Percentiles rank a stretch among this genome's conserved stretches.
Evolutionary conservation across 768 basidiomycete species (phyloP).

Genomic region (Exidia glandulosa): DNA sequence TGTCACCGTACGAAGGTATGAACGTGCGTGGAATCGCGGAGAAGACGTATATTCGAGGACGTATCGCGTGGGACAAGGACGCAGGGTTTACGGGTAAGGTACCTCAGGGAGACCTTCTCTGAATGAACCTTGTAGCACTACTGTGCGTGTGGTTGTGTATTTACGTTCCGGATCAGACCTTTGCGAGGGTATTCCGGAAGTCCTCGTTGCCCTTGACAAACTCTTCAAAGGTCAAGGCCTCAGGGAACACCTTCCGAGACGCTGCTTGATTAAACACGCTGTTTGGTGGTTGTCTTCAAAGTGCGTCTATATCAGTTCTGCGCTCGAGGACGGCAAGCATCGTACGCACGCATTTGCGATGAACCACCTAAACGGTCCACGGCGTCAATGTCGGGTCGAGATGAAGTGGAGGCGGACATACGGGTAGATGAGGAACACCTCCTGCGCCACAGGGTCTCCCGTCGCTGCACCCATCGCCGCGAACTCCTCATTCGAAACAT

Average conservation of each 20-base stretch:
- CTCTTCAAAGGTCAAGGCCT: neutral
- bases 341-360: neutral
- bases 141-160: too few species aligned
- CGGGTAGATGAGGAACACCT: neutral
- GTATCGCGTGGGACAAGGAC: constrained; percentile 45
- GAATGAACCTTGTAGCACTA: too few species aligned
- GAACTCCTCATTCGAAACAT: neutral
- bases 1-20: constrained; percentile 80
- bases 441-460: neutral
- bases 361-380: neutral
- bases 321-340: neutral
- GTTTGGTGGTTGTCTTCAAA: neutral
- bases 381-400: neutral
- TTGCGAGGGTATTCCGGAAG: too few species aligned
- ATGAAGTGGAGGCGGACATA: neutral
- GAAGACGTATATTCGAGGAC: constrained; percentile 72
- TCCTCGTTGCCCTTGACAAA: neutral
- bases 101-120: too few species aligned
- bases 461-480: too few species aligned
- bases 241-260: neutral
- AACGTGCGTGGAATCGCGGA: constrained; percentile 59
- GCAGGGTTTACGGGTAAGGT: too few species aligned
- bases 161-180: too few species aligned
- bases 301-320: neutral
- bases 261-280: neutral